A percentile compares a stretch with the other conserved stretches of the same genome.
Evolutionary conservation across 2,329 filamentous ascomycete genomes (phyloP).

Genomic region (Huntiella abstrusa): DNA sequence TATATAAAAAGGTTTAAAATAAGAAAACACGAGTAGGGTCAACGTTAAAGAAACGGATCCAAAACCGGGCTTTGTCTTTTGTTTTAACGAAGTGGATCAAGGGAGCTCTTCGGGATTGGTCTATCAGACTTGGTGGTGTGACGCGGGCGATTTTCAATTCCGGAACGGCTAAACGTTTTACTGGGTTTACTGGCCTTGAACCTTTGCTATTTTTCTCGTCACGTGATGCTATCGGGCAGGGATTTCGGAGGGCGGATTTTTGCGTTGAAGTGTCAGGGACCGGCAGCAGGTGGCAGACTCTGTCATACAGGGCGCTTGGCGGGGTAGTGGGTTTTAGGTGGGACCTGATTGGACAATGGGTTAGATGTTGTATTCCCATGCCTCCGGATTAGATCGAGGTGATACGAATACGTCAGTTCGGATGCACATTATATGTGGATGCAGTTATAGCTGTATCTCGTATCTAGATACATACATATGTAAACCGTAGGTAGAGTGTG

Average conservation of each 20-base stretch:
- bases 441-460: too few relatives aligned
- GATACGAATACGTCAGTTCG: too few relatives aligned
- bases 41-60: neutral
- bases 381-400: too few relatives aligned
- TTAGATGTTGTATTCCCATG: too few relatives aligned
- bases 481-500: too few relatives aligned
- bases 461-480: too few relatives aligned
- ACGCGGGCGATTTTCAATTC: slow-evolving; percentile 5
- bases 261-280: too few relatives aligned
- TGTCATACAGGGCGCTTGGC: neutral
- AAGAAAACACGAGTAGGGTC: neutral
- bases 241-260: neutral
- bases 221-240: slow-evolving; percentile 5
- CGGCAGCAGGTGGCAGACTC: neutral
- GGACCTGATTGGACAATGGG: slow-evolving; percentile 1
- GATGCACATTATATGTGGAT: too few relatives aligned
- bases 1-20: neutral
- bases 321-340: neutral
- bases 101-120: too few relatives aligned
- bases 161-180: too few relatives aligned
- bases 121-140: slow-evolving; percentile 4
- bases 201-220: neutral
- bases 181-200: too few relatives aligned
- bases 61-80: neutral
- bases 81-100: too few relatives aligned